These are phyloP conservation scores for Rhipidocladum racemiflorum DNA, from an alignment of 176 grass and related monocot genomes.

Conservation along the genomic window DNA sequence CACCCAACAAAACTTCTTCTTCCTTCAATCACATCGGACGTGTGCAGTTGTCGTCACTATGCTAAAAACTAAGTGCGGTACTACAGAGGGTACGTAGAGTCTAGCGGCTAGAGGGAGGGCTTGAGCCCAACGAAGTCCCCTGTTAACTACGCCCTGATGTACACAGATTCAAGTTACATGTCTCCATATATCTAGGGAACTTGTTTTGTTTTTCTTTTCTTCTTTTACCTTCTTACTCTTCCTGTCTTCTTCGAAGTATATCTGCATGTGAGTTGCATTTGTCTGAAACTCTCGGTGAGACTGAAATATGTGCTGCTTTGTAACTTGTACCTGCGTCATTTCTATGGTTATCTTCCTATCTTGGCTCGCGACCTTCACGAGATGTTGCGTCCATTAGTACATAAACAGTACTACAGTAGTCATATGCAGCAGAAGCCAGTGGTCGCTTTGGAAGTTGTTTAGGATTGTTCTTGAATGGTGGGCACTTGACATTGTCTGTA, in stretches of 20 bases:
- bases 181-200: not conserved
- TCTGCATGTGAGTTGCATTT: not conserved
- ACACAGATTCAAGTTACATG: not conserved
- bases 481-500: slow-evolving; percentile 8
- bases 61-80: no score
- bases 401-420: not conserved
- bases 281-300: not conserved
- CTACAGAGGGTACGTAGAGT: no score
- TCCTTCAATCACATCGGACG: no score
- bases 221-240: not conserved
- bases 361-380: not conserved
- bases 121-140: no score
- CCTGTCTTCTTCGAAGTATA: not conserved
- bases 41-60: no score
- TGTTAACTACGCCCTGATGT: no score
- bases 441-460: slow-evolving; percentile 13
- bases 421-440: not conserved
- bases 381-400: not conserved
- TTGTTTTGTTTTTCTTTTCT: not conserved
- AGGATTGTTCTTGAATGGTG: slow-evolving; percentile 12
- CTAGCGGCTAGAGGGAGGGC: no score
- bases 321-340: not conserved
- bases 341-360: no score
- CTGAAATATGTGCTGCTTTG: not conserved
- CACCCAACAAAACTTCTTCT: no score